Base-by-base conservation (phyloP, 1,284 basidiomycete species). In the Malassezia pachydermatis region DNA sequence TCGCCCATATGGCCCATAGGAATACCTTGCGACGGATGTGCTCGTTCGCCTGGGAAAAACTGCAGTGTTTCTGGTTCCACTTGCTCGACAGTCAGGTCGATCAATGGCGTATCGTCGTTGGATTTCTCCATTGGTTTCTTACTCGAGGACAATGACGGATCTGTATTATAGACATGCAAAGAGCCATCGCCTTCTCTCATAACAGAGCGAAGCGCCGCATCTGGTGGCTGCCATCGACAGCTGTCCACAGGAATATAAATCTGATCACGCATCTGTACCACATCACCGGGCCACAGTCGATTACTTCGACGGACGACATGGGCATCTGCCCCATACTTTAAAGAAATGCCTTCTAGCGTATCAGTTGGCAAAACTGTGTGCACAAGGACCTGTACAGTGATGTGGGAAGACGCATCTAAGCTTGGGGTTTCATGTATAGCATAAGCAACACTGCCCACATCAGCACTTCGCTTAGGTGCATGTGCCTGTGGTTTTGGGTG, bases 241-340 rank as follows among this genome's bases (percentile, higher is more conserved):
- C 51, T 57, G 36, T 63, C 57, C 19, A 70, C 45, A 23, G 67
- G 67, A 22, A 70, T 55, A 59, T 63, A 68, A 35, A 70, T 51
- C 37, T 53, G 43, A 43, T 60, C 60, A 34, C 66, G 59, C 45
- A 64, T 66, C 47, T 67, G 67, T 1, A 62, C 59, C 6, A 57
- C 57, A 45, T 70, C 67, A 27, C 66, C 64, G 4, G 64, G 64
- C 67, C 67, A 70, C 9, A 70, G 55, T 17, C 60, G 57, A 48
- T 70, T 70, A 19, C 61, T 60, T 23, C 62, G 59, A 24, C 66
- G 59, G 11, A 70, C 47, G 13, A 57, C 49, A 23, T 57, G 51
- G 9, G 58, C 62, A 36, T 70, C 65, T n/a, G 63, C 57, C 7
- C 65, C 65, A 39, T 70, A 70, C n/a, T 59, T 55, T 9, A 70